Percentiles rank a stretch among this genome's conserved stretches.
These are phyloP conservation scores for Parvularia atlantis DNA, from an alignment of 78 protist genomes.

Conservation along the genomic window DNA sequence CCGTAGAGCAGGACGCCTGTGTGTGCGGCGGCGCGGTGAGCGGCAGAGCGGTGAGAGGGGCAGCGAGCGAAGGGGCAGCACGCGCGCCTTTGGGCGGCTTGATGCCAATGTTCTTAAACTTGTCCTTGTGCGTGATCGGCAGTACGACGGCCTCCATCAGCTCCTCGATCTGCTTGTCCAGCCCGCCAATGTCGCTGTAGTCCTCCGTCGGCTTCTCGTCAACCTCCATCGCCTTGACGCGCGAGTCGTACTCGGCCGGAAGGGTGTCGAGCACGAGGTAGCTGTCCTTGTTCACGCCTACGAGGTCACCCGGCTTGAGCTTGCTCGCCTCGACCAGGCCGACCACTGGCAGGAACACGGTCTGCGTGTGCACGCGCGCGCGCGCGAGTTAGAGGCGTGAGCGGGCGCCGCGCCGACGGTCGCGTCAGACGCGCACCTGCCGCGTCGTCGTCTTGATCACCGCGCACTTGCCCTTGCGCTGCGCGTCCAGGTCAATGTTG, in stretches of 20 bases:
- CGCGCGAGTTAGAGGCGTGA: not conserved
- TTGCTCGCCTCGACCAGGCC: conserved; percentile 90
- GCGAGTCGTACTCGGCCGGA: conserved; percentile 96
- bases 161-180: conserved; percentile 94
- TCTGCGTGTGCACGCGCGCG: conserved; percentile 30
- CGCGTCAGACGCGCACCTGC: conserved; percentile 42
- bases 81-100: conserved; percentile 86
- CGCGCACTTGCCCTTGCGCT: conserved; percentile 59
- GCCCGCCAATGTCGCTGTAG: conserved; percentile 96
- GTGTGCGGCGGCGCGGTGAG: conserved; percentile 29
- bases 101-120: conserved; percentile 84
- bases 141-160: conserved; percentile 94
- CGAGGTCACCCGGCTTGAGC: conserved; percentile 97
- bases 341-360: conserved; percentile 93
- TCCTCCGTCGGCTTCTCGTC: conserved; percentile 96
- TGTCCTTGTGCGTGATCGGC: conserved; percentile 91
- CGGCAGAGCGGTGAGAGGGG: not conserved
- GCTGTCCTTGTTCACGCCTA: conserved; percentile 98
- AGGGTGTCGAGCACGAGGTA: conserved; percentile 89
- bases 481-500: conserved; percentile 51
- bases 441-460: conserved; percentile 88
- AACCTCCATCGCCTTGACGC: conserved; percentile 99
- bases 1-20: conserved; percentile 86
- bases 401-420: not conserved
- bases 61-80: too few relatives aligned